Percentiles rank a stretch among this genome's conserved stretches.
Evolutionary conservation across 805 yeast genomes (phyloP).

Genomic region (Kodamaea restingae): DNA sequence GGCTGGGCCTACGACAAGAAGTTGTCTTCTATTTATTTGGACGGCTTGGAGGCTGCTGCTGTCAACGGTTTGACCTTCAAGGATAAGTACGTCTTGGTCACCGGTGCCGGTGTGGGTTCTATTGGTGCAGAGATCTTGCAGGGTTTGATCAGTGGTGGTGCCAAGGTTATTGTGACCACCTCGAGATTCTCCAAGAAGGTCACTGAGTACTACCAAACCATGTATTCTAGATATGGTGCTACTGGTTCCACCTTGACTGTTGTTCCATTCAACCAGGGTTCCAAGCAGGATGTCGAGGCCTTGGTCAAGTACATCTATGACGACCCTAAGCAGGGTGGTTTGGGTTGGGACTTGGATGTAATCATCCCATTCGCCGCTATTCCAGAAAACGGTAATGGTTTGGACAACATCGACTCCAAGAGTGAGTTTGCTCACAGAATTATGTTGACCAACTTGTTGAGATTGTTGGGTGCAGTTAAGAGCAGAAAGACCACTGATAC

Average conservation of each 20-base stretch:
- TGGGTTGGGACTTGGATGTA: slow-evolving; percentile 97
- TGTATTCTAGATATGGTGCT: slow-evolving; percentile 92
- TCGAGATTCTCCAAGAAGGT: slow-evolving; percentile 91
- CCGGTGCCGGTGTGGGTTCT: slow-evolving; percentile 99
- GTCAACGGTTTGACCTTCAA: slow-evolving; percentile 88
- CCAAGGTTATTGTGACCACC: slow-evolving; percentile 93
- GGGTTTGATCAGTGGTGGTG: slow-evolving; percentile 97
- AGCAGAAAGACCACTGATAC: slow-evolving; percentile 81
- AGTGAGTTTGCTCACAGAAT: slow-evolving; percentile 98
- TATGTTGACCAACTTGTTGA: slow-evolving; percentile 92
- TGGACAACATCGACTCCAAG: slow-evolving; percentile 87
- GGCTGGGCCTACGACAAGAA: slow-evolving; percentile 87
- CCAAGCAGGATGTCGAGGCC: slow-evolving; percentile 87
- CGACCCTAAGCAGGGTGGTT: slow-evolving; percentile 79
- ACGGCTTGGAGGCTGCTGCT: slow-evolving; percentile 91
- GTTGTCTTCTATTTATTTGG: slow-evolving; percentile 74
- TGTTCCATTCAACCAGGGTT: slow-evolving; percentile 98
- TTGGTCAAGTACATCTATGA: slow-evolving; percentile 82
- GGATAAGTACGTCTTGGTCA: slow-evolving; percentile 82
- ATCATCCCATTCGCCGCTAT: slow-evolving; percentile 98
- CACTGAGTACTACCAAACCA: slow-evolving; percentile 91
- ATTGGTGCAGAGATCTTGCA: slow-evolving; percentile 96
- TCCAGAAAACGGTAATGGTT: slow-evolving; percentile 96
- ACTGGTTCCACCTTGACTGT: slow-evolving; percentile 88
- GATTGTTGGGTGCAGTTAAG: slow-evolving; percentile 89